Evolutionary conservation across 345 rosid species (phyloP), one percentile per base, ranked within the genome.

Genomic region (Cardamine resedifolia): DNA sequence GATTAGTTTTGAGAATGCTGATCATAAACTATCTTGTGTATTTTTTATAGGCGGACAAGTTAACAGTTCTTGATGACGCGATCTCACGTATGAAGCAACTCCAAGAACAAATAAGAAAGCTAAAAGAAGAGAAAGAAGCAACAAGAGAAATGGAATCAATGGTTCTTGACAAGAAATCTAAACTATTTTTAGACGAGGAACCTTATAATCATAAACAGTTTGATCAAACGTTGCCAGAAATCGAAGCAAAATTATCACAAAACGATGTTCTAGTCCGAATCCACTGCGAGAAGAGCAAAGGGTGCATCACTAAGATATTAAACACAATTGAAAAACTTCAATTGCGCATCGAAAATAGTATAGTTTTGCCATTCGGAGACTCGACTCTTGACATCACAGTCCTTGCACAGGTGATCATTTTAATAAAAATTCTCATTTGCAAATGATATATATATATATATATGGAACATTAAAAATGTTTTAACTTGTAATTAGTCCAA

Each of bases 51-150:
- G 78, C 79, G 56, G 98, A 90, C 75, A 92, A 86, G 72, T 76
- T 89, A 18, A 84, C 98, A 2, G 73, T 92, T 34, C 88, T 92
- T 10, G 90, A 80, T 31, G 88, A 89, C 4, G 86, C 96, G 5
- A 83, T 82, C 48, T 83, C 85, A 72, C 84, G 85, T 67, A 10
- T 85, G 71, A 85, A 85, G 64, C 81, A 87, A 6, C 88, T 89
- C 16, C 90, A 88, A 79, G 96, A 86, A 68, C 90, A 85, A 9
- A 80, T 87, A 27, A 77, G 75, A 67, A 68, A 59, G 14, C 85
- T 92, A 0, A 89, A 88, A 44, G 89, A 85, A 67, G 90, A 84
- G 55, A 82, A 84, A 73, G 61, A 79, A 39, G 68, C 84, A n/a
- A 81, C 43, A 72, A 85, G 67, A 77, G 73, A 75, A 4, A 49